Evolutionary conservation across 306 rosid species (phyloP).

Genomic region (Glycine tomentella): DNA sequence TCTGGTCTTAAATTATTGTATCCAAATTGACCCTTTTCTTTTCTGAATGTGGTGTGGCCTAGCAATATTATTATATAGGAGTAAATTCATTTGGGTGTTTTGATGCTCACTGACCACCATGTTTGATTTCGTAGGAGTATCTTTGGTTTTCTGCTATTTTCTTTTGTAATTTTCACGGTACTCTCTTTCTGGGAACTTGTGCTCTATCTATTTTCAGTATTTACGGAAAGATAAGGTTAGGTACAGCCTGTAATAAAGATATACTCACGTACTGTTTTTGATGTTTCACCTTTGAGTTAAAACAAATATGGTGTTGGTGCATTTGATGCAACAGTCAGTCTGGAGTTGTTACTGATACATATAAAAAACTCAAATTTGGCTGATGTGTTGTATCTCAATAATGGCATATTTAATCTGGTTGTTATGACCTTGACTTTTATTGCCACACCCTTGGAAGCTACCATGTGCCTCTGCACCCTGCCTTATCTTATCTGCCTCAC

Average conservation of each 20-base stretch:
- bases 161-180: slow-evolving; percentile 47
- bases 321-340: slow-evolving; percentile 38
- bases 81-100: slow-evolving; percentile 11
- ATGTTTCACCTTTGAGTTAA: slow-evolving; percentile 45
- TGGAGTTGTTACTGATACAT: slow-evolving; percentile 26
- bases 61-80: background rate
- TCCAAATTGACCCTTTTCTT: slow-evolving; percentile 4
- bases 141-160: slow-evolving; percentile 44
- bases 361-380: slow-evolving; percentile 21
- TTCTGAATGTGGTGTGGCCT: slow-evolving; percentile 25
- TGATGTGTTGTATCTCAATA: slow-evolving; percentile 35
- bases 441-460: slow-evolving; percentile 42
- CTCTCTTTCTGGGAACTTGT: slow-evolving; percentile 44
- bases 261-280: slow-evolving; percentile 25
- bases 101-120: slow-evolving; percentile 19
- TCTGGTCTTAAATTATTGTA: slow-evolving; percentile 20
- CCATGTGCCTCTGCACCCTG: slow-evolving; percentile 46
- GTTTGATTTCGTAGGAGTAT: slow-evolving; percentile 21
- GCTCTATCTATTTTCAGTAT: slow-evolving; percentile 45
- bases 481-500: slow-evolving; percentile 41
- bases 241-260: slow-evolving; percentile 37
- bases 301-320: slow-evolving; percentile 41
- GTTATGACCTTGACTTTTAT: slow-evolving; percentile 46
- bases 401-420: slow-evolving; percentile 40
- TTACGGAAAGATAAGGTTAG: slow-evolving; percentile 48